Base-by-base conservation (phyloP, 2,329 filamentous ascomycete genomes). In the Colletotrichum spaethianum region DNA sequence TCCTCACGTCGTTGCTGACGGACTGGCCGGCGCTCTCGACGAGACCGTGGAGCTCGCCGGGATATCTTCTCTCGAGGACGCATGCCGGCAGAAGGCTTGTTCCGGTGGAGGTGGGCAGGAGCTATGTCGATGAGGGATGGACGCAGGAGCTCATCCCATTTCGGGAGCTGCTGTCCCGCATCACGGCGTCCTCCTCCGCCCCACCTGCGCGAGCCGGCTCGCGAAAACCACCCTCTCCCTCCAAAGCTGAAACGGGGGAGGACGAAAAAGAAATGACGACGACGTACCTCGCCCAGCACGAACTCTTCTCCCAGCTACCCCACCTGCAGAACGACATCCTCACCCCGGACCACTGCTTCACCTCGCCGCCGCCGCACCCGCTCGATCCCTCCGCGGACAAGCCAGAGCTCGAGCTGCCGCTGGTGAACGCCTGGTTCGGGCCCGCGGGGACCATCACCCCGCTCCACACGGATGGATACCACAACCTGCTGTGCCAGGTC, bases 391-490 rank as follows among this genome's bases (percentile, higher is more conserved):
- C 46, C 1, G 48, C 52, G 0, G 5, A 74, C 62, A 75, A 74
- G 42, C 64, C 72, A 3, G 72, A 74, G 44, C 62, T 73, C 2
- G 63, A 36, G 6, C 33, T 74, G 9, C 72, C 73, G n/a, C 62
- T 75, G 5, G 63, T 97, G 23, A 97, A 98, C 81, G 95, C 94
- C 9, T 99, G 96, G 96, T 93, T 98, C 74, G 96, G 96, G 0
- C 96, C 96, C 0, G 86, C 91, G 0, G 92, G 91, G 61, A 98
- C 96, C 0, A 95, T 98, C 74, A 98, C 95, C 0, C 96, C 96
- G 1, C 86, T 98, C 0, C 96, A 99, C 81, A 97, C 94, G 1
- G 96, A 98, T 78, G 94, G 93, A 1, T 97, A 98, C 80, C 94
- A 98, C 79, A 98, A 98, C 78, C 90, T 98, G 59, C 89, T 98